These are phyloP conservation scores for Hymenoscyphus fructigenus DNA, from an alignment of 2,329 filamentous ascomycete genomes.

Conservation along the genomic window DNA sequence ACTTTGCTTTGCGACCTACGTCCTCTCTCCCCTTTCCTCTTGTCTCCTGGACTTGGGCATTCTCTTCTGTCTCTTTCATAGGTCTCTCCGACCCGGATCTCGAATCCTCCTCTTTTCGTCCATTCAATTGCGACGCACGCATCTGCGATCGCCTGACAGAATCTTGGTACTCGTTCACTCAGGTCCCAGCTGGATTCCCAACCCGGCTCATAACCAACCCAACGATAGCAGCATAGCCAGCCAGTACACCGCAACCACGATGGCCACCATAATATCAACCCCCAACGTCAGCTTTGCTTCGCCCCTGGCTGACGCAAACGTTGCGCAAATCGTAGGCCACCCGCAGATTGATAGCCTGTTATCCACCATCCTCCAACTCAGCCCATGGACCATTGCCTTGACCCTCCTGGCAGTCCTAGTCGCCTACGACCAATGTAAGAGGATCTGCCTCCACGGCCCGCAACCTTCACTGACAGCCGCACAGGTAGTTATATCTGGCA, in stretches of 20 bases:
- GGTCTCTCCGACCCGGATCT: slow-evolving; percentile 1
- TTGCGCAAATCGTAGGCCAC: slow-evolving; percentile 28
- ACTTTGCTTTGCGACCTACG: background rate
- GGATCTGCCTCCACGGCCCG: background rate
- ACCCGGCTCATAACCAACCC: background rate
- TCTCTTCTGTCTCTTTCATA: background rate
- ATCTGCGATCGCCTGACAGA: background rate
- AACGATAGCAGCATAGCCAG: background rate
- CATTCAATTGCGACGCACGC: background rate
- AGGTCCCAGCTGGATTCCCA: background rate
- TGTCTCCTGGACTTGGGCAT: background rate
- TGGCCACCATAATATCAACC: slow-evolving; percentile 16
- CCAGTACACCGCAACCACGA: background rate
- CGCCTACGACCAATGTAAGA: slow-evolving; percentile 86
- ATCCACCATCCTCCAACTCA: slow-evolving; percentile 35
- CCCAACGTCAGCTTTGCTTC: slow-evolving; percentile 35
- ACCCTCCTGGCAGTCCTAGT: slow-evolving; percentile 71
- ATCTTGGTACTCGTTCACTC: background rate
- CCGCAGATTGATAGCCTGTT: slow-evolving; percentile 30
- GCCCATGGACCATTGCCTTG: slow-evolving; percentile 64
- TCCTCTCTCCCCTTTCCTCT: background rate
- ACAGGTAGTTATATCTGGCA: slow-evolving; percentile 72
- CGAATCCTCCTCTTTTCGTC: background rate
- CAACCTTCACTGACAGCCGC: slow-evolving; percentile 16
- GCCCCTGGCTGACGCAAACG: slow-evolving; percentile 35